A percentile compares a stretch with the other conserved stretches of the same genome.
These are phyloP conservation scores for Phialemonium atrogriseum DNA, from an alignment of 2,329 filamentous ascomycete genomes.

Conservation along the genomic window DNA sequence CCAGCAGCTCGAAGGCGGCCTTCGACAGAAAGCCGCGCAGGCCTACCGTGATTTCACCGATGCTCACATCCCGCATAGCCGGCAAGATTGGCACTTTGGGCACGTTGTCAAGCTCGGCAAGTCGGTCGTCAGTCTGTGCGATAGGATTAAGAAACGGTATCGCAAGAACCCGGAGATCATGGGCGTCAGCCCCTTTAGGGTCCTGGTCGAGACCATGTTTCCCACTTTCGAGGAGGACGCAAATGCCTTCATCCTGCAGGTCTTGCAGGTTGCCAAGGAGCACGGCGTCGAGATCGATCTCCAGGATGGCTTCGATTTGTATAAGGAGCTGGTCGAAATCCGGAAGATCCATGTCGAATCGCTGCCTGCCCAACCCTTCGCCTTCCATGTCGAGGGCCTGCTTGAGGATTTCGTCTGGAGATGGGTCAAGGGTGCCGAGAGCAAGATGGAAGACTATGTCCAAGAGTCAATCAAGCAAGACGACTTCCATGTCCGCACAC, in stretches of 20 bases:
- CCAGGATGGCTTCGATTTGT: conserved; percentile 89
- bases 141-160: conserved; percentile 89
- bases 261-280: conserved; percentile 64
- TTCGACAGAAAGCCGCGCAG: conserved; percentile 66
- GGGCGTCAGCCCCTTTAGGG: conserved; percentile 57
- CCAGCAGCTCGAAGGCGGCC: conserved; percentile 60
- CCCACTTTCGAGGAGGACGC: conserved; percentile 88
- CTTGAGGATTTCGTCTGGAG: conserved; percentile 92
- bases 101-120: conserved; percentile 87
- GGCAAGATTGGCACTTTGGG: conserved; percentile 81
- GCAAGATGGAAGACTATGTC: conserved; percentile 73
- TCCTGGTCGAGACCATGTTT: conserved; percentile 75
- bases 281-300: conserved; percentile 70
- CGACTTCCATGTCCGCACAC: conserved; percentile 66
- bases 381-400: conserved; percentile 78
- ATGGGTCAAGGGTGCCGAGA: conserved; percentile 79
- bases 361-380: conserved; percentile 66
- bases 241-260: conserved; percentile 72
- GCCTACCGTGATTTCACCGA: conserved; percentile 74
- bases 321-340: conserved; percentile 79
- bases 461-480: conserved; percentile 89
- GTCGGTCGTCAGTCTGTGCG: conserved; percentile 73
- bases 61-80: conserved; percentile 68
- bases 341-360: conserved; percentile 70
- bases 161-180: conserved; percentile 80